phyloP scores from a whole-genome alignment of 1,284 basidiomycete species.

The Thecaphora thlaspeos region DNA sequence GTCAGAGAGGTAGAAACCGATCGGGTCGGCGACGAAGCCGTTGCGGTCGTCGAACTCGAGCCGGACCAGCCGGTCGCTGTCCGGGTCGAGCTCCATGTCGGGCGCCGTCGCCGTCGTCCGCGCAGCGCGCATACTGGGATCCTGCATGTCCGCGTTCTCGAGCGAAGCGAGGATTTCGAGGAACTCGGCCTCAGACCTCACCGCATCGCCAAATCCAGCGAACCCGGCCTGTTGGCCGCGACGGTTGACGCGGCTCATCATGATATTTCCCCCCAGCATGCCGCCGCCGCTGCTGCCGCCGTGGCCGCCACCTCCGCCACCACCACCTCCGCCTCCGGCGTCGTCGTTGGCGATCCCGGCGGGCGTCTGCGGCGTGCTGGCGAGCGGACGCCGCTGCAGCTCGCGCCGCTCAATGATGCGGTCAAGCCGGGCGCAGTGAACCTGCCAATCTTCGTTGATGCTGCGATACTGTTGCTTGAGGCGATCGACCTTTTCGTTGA shows the following conservation, averaged over 20 bases:
- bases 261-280: slow-evolving; percentile 13
- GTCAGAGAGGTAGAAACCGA: slow-evolving; percentile 63
- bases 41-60: slow-evolving; percentile 77
- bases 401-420: slow-evolving; percentile 42
- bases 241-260: slow-evolving; percentile 37
- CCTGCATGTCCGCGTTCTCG: slow-evolving; percentile 85
- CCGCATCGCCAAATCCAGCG: slow-evolving; percentile 73
- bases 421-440: slow-evolving; percentile 48
- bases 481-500: slow-evolving; percentile 38
- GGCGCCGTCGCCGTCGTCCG: slow-evolving; percentile 87
- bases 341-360: slow-evolving; percentile 27
- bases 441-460: slow-evolving; percentile 48
- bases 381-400: slow-evolving; percentile 20
- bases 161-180: slow-evolving; percentile 91
- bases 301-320: not conserved
- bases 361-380: slow-evolving; percentile 27
- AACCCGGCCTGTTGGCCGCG: slow-evolving; percentile 34
- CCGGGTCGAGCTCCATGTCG: slow-evolving; percentile 77
- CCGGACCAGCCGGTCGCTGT: slow-evolving; percentile 62
- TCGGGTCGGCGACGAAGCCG: slow-evolving; percentile 74
- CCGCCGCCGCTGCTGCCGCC: slow-evolving; percentile 10
- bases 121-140: slow-evolving; percentile 80
- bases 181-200: slow-evolving; percentile 92
- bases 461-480: slow-evolving; percentile 45
- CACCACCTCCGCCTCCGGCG: not conserved